Base-by-base conservation (phyloP, 202 grass and related monocot species). In the Sporobolus alterniflorus region DNA sequence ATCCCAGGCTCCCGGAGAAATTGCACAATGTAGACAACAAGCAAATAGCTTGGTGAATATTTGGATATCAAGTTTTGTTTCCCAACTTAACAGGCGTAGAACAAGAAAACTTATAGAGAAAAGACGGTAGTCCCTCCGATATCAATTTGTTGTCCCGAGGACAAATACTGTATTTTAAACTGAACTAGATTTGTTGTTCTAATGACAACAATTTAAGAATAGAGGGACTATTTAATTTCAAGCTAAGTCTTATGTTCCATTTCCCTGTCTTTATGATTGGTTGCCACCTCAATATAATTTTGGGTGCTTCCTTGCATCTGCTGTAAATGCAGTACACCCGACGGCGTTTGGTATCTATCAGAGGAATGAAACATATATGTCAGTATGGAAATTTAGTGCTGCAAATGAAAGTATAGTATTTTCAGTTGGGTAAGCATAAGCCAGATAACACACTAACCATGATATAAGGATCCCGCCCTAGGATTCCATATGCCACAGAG, bases 321-420 rank as follows among this genome's bases (percentile, higher is more conserved):
- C 84, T 92, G 75, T 97, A 97, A 44, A 94, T 87, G 42, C 64
- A 86, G 78, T 97, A 91, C 26, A 97, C 75, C 94, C 94, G 21
- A 94, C 30, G 17, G 68, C 46, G 76, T 88, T 97, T 75, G 94
- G 91, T 55, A 39, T 47, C 94, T 94, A n/a, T 89, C 71, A 84
- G 0, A n/a, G n/a, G n/a, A 64, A 55, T 30, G 67, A 88, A 83
- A 82, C 12, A 81, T 41, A 3, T 54, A 39, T 2, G 44, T 89
- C 14, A 67, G 62, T 39, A 66, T 62, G 31, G 17, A 5, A 30
- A 62, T 62, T 7, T 31, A 62, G 6, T 62, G 26, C 25, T 11
- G 54, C 10, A 29, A 4, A 30, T 30, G 57, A 61, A 11, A 11
- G 30, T 61, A 15, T 26, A 61, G 2, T 21, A 1, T 29, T 61